A percentile compares a stretch with the other conserved stretches of the same genome.
Conservation (phyloP, 1,284 basidiomycete species). For the Chalciporus sp. region DNA sequence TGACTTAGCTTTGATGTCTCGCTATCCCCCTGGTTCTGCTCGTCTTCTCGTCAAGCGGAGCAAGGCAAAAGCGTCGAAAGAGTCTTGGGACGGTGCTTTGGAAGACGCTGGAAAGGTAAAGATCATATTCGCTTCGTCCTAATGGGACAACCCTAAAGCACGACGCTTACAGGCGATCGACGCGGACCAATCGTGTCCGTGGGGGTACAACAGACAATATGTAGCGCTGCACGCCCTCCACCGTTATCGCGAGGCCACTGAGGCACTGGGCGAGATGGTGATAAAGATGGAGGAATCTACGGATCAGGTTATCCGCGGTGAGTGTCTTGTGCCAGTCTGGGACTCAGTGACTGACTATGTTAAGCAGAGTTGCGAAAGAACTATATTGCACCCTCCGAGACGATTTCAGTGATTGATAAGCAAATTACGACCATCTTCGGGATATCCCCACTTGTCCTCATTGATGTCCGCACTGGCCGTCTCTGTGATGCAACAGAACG, state of each 20-base stretch:
- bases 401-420: not conserved
- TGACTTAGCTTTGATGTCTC: not conserved
- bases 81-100: not conserved
- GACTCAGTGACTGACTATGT: not conserved
- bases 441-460: conserved; percentile 8
- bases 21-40: not conserved
- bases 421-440: not conserved
- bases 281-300: not conserved
- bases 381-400: conserved; percentile 1
- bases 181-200: not conserved
- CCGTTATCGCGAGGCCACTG: not conserved
- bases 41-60: conserved; percentile 8
- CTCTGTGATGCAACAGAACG: conserved; percentile 7
- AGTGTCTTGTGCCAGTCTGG: not conserved
- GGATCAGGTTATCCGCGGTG: not conserved
- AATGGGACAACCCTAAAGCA: not conserved
- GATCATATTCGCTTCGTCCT: not conserved
- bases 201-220: conserved; percentile 7
- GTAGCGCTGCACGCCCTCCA: conserved; percentile 1
- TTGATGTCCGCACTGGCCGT: conserved; percentile 5
- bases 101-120: conserved; percentile 8
- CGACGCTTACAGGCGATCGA: conserved; percentile 5
- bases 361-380: conserved; percentile 3
- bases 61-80: not conserved
- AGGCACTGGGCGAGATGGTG: not conserved